These are phyloP conservation scores for Proteromonas lacertae DNA, from an alignment of 352 stramenopile species.

Conservation along the genomic window DNA sequence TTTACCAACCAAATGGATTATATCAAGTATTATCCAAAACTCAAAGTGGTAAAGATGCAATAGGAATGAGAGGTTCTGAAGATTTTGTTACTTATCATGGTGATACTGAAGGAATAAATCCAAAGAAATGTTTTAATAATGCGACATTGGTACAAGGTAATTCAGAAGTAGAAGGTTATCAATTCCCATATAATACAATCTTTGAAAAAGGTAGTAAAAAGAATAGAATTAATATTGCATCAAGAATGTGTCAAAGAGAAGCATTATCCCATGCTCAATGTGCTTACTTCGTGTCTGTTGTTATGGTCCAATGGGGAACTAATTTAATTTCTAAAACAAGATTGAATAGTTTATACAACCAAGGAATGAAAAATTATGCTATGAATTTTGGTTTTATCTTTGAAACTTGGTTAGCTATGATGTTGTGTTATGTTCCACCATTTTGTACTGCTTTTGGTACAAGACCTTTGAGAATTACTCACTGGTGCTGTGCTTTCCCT, in stretches of 20 bases:
- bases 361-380: constrained; percentile 53
- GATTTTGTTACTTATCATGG: no score
- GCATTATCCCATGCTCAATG: constrained; percentile 26
- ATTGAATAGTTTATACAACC: constrained; percentile 36
- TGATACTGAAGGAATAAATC: no score
- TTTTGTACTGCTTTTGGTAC: constrained; percentile 41
- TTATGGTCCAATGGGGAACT: constrained; percentile 53
- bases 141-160: no score
- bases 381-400: constrained; percentile 66
- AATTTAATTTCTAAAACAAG: constrained; percentile 61
- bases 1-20: no score
- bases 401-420: constrained; percentile 40
- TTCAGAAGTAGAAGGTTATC: no score
- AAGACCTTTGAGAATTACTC: constrained; percentile 32
- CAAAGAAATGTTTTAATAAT: no score
- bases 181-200: no score
- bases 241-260: constrained; percentile 22
- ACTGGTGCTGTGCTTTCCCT: constrained; percentile 51
- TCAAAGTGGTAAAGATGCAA: no score
- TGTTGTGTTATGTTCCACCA: constrained; percentile 33
- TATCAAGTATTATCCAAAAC: no score
- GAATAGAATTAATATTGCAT: no score
- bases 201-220: no score
- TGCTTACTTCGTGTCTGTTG: constrained; percentile 26
- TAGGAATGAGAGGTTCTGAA: no score